Conservation (phyloP, 257 asterid genomes). For the Jasminum sambac region DNA sequence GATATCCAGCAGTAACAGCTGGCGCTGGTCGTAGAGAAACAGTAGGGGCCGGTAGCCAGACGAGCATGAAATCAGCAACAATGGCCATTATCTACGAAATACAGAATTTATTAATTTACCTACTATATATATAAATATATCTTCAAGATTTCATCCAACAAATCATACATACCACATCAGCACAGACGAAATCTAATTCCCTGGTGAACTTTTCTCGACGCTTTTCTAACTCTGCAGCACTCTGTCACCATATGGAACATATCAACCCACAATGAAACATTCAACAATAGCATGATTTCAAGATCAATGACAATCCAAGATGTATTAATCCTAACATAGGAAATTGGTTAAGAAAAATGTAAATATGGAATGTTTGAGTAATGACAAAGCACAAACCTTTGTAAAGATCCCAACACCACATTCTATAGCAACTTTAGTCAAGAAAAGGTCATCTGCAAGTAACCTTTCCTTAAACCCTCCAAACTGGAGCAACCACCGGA, state of each 20-base stretch:
- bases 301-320: not conserved
- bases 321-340: not conserved
- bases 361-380: not conserved
- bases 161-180: slow-evolving; percentile 75
- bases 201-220: slow-evolving; percentile 85
- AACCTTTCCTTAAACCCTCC: slow-evolving; percentile 90
- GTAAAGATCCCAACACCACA: slow-evolving; percentile 96
- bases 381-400: slow-evolving; percentile 48
- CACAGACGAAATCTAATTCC: slow-evolving; percentile 90
- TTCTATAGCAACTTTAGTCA: slow-evolving; percentile 95
- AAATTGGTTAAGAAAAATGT: not conserved
- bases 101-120: not conserved
- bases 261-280: slow-evolving; percentile 7
- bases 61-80: slow-evolving; percentile 97
- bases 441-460: slow-evolving; percentile 92
- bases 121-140: not conserved
- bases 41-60: slow-evolving; percentile 98
- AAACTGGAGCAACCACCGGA: slow-evolving; percentile 72
- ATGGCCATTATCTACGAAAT: slow-evolving; percentile 83
- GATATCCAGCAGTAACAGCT: slow-evolving; percentile 58
- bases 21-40: slow-evolving; percentile 78
- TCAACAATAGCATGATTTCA: not conserved
- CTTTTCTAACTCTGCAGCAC: slow-evolving; percentile 84
- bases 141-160: not conserved
- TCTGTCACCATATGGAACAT: slow-evolving; percentile 38